Evolutionary conservation across 768 basidiomycete species (phyloP).

Genomic region (Trametes sanguinea): DNA sequence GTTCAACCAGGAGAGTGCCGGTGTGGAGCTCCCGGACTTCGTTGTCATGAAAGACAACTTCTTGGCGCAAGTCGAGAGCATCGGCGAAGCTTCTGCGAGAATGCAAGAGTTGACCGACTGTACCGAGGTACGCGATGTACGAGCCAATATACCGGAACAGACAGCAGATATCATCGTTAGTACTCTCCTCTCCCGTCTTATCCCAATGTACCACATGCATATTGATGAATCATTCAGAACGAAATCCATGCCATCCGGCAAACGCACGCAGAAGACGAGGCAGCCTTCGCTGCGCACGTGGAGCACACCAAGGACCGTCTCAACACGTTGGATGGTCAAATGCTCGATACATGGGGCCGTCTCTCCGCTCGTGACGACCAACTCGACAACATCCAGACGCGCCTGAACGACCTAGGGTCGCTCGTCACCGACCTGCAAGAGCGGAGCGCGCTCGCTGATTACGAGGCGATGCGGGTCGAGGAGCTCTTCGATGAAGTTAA

Average conservation of each 20-base stretch:
- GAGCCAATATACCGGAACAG: neutral
- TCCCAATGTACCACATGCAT: too few relatives aligned
- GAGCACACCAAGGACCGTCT: slow-evolving; percentile 44
- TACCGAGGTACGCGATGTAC: neutral
- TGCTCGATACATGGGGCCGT: slow-evolving; percentile 39
- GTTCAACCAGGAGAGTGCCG: neutral
- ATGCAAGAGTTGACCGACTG: neutral
- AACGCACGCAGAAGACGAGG: slow-evolving; percentile 39
- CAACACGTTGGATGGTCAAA: slow-evolving; percentile 41
- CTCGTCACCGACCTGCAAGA: slow-evolving; percentile 18
- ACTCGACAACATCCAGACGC: slow-evolving; percentile 35
- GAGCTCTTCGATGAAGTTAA: slow-evolving; percentile 13
- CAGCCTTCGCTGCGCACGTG: slow-evolving; percentile 42
- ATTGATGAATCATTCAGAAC: slow-evolving; percentile 3
- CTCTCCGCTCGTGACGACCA: slow-evolving; percentile 35
- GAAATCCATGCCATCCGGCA: slow-evolving; percentile 43
- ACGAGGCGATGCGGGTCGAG: slow-evolving; percentile 6
- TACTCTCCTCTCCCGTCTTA: neutral
- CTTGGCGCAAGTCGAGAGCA: neutral
- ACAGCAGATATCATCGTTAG: slow-evolving; percentile 20
- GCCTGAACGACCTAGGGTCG: slow-evolving; percentile 16
- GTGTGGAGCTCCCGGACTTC: neutral
- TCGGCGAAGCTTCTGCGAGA: neutral
- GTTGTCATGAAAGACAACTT: neutral
- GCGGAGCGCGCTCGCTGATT: slow-evolving; percentile 10